Percentiles rank a stretch among this genome's conserved stretches.
Evolutionary conservation across 371 early-diverging fungal species (phyloP).

Genomic region (Zychaea mexicana): DNA sequence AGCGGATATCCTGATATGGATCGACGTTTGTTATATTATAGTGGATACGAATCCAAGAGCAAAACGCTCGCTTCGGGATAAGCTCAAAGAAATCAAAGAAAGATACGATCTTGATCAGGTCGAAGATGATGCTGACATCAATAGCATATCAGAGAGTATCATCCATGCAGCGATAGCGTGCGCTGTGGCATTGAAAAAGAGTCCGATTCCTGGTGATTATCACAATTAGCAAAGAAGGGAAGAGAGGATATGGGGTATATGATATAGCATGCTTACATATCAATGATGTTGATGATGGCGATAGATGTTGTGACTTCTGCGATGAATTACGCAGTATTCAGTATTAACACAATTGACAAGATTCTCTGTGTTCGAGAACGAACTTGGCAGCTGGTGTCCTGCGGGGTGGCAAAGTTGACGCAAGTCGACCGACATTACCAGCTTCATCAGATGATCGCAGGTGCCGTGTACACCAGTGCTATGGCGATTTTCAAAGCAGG

Average conservation of each 20-base stretch:
- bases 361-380: conserved; percentile 53
- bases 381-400: conserved; percentile 52
- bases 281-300: too few species aligned
- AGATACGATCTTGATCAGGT: conserved; percentile 16
- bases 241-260: not conserved
- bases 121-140: conserved; percentile 11
- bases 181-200: conserved; percentile 67
- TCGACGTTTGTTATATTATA: conserved; percentile 18
- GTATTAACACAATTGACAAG: conserved; percentile 50
- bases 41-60: conserved; percentile 50
- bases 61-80: conserved; percentile 39
- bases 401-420: conserved; percentile 49
- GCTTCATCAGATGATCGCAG: conserved; percentile 57
- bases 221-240: not conserved
- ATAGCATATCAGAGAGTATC: not conserved
- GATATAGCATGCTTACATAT: too few species aligned
- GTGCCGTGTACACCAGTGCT: conserved; percentile 50
- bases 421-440: conserved; percentile 63
- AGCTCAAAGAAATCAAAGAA: conserved; percentile 30
- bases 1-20: too few species aligned
- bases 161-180: conserved; percentile 22
- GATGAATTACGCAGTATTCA: conserved; percentile 40
- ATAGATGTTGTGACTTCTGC: conserved; percentile 48
- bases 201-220: conserved; percentile 58
- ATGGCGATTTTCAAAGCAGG: conserved; percentile 62